These are phyloP conservation scores for Penicillium soppii DNA, from an alignment of 495 filamentous ascomycete genomes.

Conservation along the genomic window DNA sequence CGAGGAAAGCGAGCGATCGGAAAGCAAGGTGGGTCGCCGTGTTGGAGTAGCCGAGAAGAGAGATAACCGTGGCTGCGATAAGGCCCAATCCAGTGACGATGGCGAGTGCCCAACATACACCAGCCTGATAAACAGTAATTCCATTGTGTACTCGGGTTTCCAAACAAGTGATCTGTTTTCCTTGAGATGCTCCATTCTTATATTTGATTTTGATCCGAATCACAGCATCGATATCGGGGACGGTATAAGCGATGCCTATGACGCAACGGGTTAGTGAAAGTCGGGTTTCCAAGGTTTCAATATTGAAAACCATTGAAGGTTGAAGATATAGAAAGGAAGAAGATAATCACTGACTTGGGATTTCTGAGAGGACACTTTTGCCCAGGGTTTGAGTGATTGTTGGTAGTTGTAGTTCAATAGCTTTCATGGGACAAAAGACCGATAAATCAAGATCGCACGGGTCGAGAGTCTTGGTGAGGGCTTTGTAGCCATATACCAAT, in stretches of 20 bases:
- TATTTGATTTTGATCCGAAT: conserved; percentile 76
- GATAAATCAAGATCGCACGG: conserved; percentile 63
- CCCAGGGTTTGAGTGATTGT: not conserved
- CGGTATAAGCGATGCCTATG: conserved; percentile 72
- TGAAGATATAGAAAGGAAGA: not conserved
- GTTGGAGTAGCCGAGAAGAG: conserved; percentile 82
- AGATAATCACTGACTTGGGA: not conserved
- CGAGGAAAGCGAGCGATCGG: conserved; percentile 88
- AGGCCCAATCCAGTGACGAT: conserved; percentile 81
- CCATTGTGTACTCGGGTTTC: conserved; percentile 87
- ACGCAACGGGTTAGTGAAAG: conserved; percentile 3
- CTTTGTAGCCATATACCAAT: conserved; percentile 71
- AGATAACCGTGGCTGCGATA: conserved; percentile 73
- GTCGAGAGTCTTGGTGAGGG: conserved; percentile 59
- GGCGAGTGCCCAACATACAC: conserved; percentile 83
- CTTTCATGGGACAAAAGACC: conserved; percentile 78
- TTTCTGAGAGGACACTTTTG: not conserved
- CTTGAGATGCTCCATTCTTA: conserved; percentile 36
- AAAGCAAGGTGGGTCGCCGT: conserved; percentile 93
- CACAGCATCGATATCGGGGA: conserved; percentile 88
- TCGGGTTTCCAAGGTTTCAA: not conserved
- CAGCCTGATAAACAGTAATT: conserved; percentile 85
- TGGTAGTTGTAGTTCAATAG: conserved; percentile 24
- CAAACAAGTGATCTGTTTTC: conserved; percentile 71
- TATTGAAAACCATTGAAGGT: not conserved